Conservation (phyloP, 495 filamentous ascomycete species). For the Aspergillus conjunctus region DNA sequence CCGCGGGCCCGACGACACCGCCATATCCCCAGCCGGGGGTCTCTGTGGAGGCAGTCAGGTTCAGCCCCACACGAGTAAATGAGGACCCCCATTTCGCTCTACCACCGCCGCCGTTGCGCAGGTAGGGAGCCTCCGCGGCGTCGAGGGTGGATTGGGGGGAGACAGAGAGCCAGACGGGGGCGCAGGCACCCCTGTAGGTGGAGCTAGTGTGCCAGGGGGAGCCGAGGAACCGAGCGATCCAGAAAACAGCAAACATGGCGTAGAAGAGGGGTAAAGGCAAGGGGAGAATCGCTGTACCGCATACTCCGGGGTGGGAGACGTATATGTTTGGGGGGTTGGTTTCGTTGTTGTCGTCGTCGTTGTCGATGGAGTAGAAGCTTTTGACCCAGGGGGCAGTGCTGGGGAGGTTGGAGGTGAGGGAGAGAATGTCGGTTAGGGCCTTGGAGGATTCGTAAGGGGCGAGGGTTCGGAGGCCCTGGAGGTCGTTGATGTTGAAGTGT, state of each 20-base stretch:
- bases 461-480: slow-evolving; percentile 67
- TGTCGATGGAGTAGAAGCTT: slow-evolving; percentile 48
- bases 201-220: slow-evolving; percentile 83
- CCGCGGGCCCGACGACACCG: slow-evolving; percentile 59
- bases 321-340: slow-evolving; percentile 60
- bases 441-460: slow-evolving; percentile 83
- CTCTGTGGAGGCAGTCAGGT: slow-evolving; percentile 68
- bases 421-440: slow-evolving; percentile 79
- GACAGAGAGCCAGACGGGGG: slow-evolving; percentile 79
- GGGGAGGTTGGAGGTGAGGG: slow-evolving; percentile 71
- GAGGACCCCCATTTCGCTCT: slow-evolving; percentile 84
- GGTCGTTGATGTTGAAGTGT: slow-evolving; percentile 63
- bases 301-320: slow-evolving; percentile 84
- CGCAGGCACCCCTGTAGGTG: slow-evolving; percentile 73
- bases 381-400: slow-evolving; percentile 58
- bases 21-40: slow-evolving; percentile 85
- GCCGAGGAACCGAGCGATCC: slow-evolving; percentile 73
- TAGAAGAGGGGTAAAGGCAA: slow-evolving; percentile 65
- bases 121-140: slow-evolving; percentile 53
- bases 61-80: slow-evolving; percentile 57
- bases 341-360: slow-evolving; percentile 9
- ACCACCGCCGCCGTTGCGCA: slow-evolving; percentile 49
- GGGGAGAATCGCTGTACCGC: slow-evolving; percentile 75
- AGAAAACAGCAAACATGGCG: slow-evolving; percentile 65
- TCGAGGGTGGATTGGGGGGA: slow-evolving; percentile 67